Base-by-base conservation (phyloP, 139 green algal genomes). In the Tetradesmus lagerheimii region DNA sequence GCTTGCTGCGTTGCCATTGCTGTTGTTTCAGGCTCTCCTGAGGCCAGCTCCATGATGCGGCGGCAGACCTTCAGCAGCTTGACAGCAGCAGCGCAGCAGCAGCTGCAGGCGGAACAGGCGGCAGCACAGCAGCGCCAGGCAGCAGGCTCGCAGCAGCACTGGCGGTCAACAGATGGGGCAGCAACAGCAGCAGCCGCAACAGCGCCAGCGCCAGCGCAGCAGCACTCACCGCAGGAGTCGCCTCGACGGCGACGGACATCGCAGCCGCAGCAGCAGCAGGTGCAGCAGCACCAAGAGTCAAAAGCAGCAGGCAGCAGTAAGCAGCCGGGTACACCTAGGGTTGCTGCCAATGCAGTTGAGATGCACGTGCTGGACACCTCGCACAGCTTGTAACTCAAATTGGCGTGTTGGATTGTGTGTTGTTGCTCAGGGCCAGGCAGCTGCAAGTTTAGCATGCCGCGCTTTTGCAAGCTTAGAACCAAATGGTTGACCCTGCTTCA, bases 61-160 rank as follows among this genome's bases (percentile, higher is more conserved):
- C 45, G 80, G 45, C 80, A 86, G 31, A 86, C 64, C 43, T 86
- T 86, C n/a, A 41, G 45, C 37, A 35, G 38, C 29, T 35, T 87
- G 16, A 78, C 57, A 78, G 57, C 34, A 79, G 53, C 76, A 35
- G 57, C 35, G 11, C 53, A 79, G 82, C 57, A 77, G 57, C 34
- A 57, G 71, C 71, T 37, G 71, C 31, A 41, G 35, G 18, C n/a
- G 16, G 35, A 37, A 20, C 31, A 38, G 71, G 53, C 18, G 20
- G 29, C 53, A 53, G 35, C 82, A 79, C 35, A 57, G 62, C 82
- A 87, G 80, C 80, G 66, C 43, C 80, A 86, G 45, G 15, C 29
- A 15, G 25, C 43, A 50, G 23, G 23, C n/a, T 31, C 45, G 23
- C 15, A 12, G 47, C 80, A 74, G n/a, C 80, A 71, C 57, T n/a